Base-by-base conservation (phyloP, 441 rosid genomes). In the Brassica hybrid region DNA sequence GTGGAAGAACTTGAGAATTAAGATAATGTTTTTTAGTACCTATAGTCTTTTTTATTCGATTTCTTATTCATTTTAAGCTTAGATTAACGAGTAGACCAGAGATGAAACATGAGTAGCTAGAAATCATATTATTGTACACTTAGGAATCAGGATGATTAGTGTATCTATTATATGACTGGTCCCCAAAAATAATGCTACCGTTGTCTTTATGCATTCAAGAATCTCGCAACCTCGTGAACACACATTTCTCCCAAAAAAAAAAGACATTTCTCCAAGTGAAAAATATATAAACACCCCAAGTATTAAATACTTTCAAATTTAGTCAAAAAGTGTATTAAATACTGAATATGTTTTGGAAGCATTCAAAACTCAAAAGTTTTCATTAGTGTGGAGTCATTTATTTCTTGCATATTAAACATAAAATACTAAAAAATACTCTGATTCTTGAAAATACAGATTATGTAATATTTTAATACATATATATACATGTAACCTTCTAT, bases 1-100 rank as follows among this genome's bases (percentile, higher is more conserved):
- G 78, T 67, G 74, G 70, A 23, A 61, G 74, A 34, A 41, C 74
- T 67, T 64, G 61, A 78, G 65, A 67, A 73, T 72, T 58, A 65
- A 65, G 72, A 77, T 72, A 71, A 71, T 65, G 61, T 56, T 56
- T 76, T 43, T 61, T 58, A 65, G 48, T 16, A 14, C 19, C n/a
- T n/a, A n/a, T 54, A 27, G 69, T 13, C 5, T 67, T 48, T 9
- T 72, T 25, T 73, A 19, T 25, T 61, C 13, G 9, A 25, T 18
- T 13, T 18, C 16, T 34, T 11, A 3, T 36, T 34, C n/a, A n/a
- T n/a, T n/a, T n/a, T n/a, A n/a, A 59, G 48, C 12, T 27, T 71
- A 71, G 48, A 66, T 67, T 23, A 78, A 72, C 57, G 72, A 78
- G 65, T 72, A 74, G 59, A 54, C 32, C 76, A 67, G 59, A 50